Conservation (phyloP, 2,329 filamentous ascomycete genomes). For the Fusarium compactum region DNA sequence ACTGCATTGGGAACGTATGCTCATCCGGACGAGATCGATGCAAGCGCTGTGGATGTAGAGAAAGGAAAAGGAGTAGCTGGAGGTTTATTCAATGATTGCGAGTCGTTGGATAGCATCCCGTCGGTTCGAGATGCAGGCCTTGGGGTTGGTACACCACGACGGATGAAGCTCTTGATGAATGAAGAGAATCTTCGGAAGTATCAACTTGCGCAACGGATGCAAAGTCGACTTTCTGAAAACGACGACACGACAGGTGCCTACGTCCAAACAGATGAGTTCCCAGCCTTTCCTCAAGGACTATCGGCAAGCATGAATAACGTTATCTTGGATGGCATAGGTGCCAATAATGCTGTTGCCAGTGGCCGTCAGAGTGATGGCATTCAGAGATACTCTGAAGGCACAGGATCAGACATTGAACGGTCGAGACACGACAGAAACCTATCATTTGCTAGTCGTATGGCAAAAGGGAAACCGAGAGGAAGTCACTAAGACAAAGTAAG, state of each 20-base stretch:
- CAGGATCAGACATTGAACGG: not conserved
- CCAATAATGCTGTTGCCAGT: constrained; percentile 8
- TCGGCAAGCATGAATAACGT: not conserved
- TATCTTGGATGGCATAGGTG: not conserved
- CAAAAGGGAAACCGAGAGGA: constrained; percentile 9
- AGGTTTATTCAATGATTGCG: constrained; percentile 50
- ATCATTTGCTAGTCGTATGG: constrained; percentile 40
- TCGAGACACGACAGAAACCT: not conserved
- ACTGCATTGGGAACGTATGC: constrained; percentile 77
- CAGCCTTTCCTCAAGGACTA: constrained; percentile 18
- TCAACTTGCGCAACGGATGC: constrained; percentile 66
- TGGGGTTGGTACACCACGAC: constrained; percentile 74
- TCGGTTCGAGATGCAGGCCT: constrained; percentile 68
- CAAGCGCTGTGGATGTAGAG: constrained; percentile 49
- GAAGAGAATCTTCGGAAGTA: constrained; percentile 82
- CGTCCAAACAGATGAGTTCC: not conserved
- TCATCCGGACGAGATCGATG: constrained; percentile 71
- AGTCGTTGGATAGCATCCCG: constrained; percentile 75
- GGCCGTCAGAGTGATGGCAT: not conserved
- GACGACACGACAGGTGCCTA: not conserved
- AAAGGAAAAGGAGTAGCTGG: constrained; percentile 7
- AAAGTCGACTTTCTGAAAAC: constrained; percentile 3
- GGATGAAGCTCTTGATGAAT: constrained; percentile 81
- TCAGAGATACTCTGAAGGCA: not conserved
- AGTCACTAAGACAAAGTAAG: not conserved